Conservation (phyloP, 75 land plant species). For the Cupressus sempervirens region DNA sequence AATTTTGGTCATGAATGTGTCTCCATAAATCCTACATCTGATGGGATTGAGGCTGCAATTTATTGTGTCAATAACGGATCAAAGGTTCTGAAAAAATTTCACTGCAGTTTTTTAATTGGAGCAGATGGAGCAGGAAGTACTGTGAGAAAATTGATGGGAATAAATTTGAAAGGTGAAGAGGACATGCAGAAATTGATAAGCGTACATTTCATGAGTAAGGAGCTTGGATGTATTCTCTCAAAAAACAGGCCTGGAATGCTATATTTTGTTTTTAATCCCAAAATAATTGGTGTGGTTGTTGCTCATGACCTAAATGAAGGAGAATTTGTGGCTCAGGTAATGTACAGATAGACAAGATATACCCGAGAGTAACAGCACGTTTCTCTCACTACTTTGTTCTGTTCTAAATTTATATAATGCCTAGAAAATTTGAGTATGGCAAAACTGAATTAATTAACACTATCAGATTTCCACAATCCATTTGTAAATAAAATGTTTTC, state of each 20-base stretch:
- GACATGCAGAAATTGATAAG: conserved; percentile 85
- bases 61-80: conserved; percentile 25
- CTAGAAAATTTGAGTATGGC: neutral
- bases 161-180: conserved; percentile 69
- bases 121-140: conserved; percentile 92
- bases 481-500: too few species aligned
- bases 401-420: neutral
- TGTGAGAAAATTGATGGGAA: conserved; percentile 61
- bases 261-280: conserved; percentile 85
- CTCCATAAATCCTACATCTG: conserved; percentile 37
- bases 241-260: conserved; percentile 88
- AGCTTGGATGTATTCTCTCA: conserved; percentile 59
- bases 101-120: conserved; percentile 65
- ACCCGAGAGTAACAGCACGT: neutral
- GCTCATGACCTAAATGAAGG: conserved; percentile 91
- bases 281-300: conserved; percentile 90
- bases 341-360: neutral
- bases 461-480: too few species aligned
- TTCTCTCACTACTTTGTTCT: neutral
- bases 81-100: conserved; percentile 20
- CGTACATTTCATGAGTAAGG: conserved; percentile 76
- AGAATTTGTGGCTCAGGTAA: conserved; percentile 94
- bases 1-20: conserved; percentile 80
- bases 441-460: neutral
- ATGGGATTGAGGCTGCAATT: conserved; percentile 44